Conservation (phyloP, 1,139 yeast genomes). For the Hyphopichia wangnamkhiaoensis region DNA sequence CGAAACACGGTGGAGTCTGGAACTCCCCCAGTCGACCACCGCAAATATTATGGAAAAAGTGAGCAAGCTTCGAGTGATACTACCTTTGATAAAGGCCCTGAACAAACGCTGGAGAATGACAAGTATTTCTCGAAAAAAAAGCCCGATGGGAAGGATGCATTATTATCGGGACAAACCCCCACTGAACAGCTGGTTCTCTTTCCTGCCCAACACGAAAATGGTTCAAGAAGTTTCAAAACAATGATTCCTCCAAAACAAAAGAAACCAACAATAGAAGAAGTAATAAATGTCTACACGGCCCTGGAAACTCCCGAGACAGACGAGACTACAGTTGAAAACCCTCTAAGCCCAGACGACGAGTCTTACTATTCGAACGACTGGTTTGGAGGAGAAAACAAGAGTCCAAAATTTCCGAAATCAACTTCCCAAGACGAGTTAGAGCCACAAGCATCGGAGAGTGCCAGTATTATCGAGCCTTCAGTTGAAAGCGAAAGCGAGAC, state of each 20-base stretch:
- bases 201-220: not conserved
- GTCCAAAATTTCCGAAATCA: not conserved
- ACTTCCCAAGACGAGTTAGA: not conserved
- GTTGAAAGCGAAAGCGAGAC: not conserved
- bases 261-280: conserved; percentile 7
- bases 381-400: conserved; percentile 4
- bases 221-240: too few species aligned
- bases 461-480: not conserved
- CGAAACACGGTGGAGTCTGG: too few species aligned
- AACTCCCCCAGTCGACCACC: too few species aligned
- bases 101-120: too few species aligned
- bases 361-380: conserved; percentile 15
- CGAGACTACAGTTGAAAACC: not conserved
- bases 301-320: not conserved
- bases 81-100: too few species aligned
- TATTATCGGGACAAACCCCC: too few species aligned
- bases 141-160: too few species aligned
- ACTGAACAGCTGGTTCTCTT: not conserved
- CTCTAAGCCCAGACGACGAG: conserved; percentile 8
- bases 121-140: too few species aligned
- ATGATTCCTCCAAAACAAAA: not conserved
- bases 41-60: too few species aligned
- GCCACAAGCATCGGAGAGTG: not conserved
- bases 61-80: too few species aligned
- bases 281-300: conserved; percentile 10